Percentiles rank a stretch among this genome's conserved stretches.
Conservation (phyloP, 495 filamentous ascomycete genomes). For the Lasiosphaeria ovina region DNA sequence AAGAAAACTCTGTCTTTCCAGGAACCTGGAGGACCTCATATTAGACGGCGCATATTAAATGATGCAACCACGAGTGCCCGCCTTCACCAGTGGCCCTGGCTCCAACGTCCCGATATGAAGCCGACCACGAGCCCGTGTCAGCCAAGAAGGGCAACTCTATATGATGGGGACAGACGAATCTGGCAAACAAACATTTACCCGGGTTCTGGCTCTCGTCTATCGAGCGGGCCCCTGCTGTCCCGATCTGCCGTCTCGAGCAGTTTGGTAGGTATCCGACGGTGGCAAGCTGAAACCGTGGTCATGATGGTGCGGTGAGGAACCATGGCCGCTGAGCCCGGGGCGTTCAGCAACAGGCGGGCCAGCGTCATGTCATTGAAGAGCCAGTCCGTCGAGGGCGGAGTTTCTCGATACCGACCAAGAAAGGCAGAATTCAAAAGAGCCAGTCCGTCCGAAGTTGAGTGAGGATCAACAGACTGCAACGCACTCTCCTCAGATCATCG, state of each 20-base stretch:
- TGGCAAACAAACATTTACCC: slow-evolving; percentile 29
- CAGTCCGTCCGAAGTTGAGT: slow-evolving; percentile 14
- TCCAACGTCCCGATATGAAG: slow-evolving; percentile 27
- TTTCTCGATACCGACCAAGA: slow-evolving; percentile 12
- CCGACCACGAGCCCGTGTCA: slow-evolving; percentile 22
- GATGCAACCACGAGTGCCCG: slow-evolving; percentile 17
- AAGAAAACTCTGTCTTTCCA: slow-evolving; percentile 21
- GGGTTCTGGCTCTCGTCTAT: slow-evolving; percentile 35
- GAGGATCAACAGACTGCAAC: slow-evolving; percentile 22
- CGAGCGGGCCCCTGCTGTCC: slow-evolving; percentile 11
- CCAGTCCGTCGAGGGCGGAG: slow-evolving; percentile 9
- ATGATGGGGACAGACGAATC: slow-evolving; percentile 16
- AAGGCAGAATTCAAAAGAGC: background rate
- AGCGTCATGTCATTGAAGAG: background rate
- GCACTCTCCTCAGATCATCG: slow-evolving; percentile 21
- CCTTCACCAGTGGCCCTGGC: slow-evolving; percentile 11
- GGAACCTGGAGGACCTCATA: slow-evolving; percentile 32
- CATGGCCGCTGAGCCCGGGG: too few relatives aligned
- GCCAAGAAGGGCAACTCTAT: slow-evolving; percentile 27
- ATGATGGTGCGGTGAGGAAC: background rate
- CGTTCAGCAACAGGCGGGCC: too few relatives aligned
- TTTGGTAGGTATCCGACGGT: slow-evolving; percentile 1
- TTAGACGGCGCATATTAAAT: slow-evolving; percentile 22
- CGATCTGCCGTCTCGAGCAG: slow-evolving; percentile 24
- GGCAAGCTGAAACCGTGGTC: slow-evolving; percentile 1